phyloP scores from a whole-genome alignment of 192 early-diverging fungal genomes.

The Backusella tuberculispora region DNA sequence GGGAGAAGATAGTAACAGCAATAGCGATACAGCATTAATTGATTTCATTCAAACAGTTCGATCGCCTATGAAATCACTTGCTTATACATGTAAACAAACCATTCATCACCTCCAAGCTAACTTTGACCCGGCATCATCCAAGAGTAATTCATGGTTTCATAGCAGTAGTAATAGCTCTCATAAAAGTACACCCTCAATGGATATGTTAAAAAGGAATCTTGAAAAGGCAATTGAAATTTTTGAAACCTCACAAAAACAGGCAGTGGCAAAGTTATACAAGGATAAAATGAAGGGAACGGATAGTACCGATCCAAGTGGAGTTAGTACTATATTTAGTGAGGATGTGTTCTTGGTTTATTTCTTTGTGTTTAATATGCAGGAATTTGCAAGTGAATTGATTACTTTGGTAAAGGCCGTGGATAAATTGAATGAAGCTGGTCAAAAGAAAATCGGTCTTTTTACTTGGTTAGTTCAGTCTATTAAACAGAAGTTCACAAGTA shows the following conservation, averaged over 20 bases:
- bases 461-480: constrained; percentile 16
- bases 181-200: not conserved
- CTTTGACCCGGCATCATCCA: constrained; percentile 34
- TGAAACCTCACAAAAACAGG: constrained; percentile 53
- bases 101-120: constrained; percentile 52
- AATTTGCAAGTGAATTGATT: constrained; percentile 71
- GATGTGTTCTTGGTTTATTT: constrained; percentile 80
- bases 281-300: constrained; percentile 31
- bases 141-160: not conserved
- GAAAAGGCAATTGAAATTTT: constrained; percentile 54
- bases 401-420: constrained; percentile 45
- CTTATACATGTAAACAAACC: constrained; percentile 59
- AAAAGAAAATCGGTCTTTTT: not conserved
- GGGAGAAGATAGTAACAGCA: not conserved
- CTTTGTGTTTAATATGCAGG: constrained; percentile 78
- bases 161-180: not conserved
- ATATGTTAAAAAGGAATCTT: constrained; percentile 47
- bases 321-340: constrained; percentile 53
- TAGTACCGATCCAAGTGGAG: constrained; percentile 22
- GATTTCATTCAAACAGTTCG: constrained; percentile 55
- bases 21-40: constrained; percentile 40
- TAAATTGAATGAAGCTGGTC: constrained; percentile 13
- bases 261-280: constrained; percentile 48
- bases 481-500: not conserved
- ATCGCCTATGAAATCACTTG: constrained; percentile 58